phyloP scores from a whole-genome alignment of 2,329 filamentous ascomycete species.

The Penicillium sp. region DNA sequence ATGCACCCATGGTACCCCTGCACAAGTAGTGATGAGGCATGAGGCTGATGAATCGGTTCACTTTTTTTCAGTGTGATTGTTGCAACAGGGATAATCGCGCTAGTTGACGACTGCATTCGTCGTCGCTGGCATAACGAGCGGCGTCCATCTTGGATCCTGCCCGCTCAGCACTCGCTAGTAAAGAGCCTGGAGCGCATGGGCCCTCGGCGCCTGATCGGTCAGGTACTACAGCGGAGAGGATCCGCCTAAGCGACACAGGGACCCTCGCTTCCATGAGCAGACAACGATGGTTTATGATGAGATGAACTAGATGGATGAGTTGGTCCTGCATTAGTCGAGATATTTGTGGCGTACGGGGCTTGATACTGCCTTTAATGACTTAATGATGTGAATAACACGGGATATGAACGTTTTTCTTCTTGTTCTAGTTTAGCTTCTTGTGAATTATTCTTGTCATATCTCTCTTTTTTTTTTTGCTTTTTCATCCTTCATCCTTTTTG shows the following conservation, averaged over 20 bases:
- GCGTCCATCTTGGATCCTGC: slow-evolving; percentile 53
- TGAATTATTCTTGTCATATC: neutral
- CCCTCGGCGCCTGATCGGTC: slow-evolving; percentile 62
- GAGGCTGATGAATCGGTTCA: slow-evolving; percentile 11
- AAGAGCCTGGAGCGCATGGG: slow-evolving; percentile 63
- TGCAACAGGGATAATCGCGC: slow-evolving; percentile 80
- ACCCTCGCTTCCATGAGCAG: neutral
- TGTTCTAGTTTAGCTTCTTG: slow-evolving; percentile 10
- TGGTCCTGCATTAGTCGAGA: slow-evolving; percentile 6
- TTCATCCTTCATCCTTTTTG: neutral
- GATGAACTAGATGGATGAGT: neutral
- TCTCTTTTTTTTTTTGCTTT: slow-evolving; percentile 7
- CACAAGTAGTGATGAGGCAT: neutral
- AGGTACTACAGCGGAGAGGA: slow-evolving; percentile 59
- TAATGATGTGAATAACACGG: slow-evolving; percentile 10
- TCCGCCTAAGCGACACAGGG: slow-evolving; percentile 29
- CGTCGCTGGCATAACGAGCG: slow-evolving; percentile 66
- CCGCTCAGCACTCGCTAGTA: slow-evolving; percentile 53
- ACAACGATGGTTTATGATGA: neutral
- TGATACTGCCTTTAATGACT: slow-evolving; percentile 14
- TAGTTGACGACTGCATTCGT: slow-evolving; percentile 91
- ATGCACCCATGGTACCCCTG: neutral
- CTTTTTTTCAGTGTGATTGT: slow-evolving; percentile 68
- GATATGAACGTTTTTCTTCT: slow-evolving; percentile 1
- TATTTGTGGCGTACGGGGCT: neutral